Evolutionary conservation across 108 stramenopile species (phyloP), one percentile per base, ranked within the genome.

Genomic region (Cyclostephanos invisitatus): DNA sequence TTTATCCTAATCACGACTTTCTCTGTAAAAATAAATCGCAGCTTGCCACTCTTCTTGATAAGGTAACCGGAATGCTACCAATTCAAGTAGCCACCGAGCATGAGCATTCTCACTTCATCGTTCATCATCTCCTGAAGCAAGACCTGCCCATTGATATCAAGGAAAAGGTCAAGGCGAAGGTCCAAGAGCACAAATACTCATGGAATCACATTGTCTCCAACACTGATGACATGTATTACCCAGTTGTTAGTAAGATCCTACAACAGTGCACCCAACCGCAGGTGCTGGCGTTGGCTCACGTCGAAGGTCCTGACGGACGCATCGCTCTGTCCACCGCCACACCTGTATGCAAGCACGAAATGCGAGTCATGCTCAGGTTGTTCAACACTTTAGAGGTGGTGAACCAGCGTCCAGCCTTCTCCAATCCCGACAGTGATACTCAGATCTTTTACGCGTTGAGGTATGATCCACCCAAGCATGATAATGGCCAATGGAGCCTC

Each of bases 321-420:
- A 91, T 91, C 44, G 90, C 90, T 18, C 76, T 91, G 3, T 88
- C 88, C 11, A 75, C 86, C 49, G 87, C 90, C 9, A 91, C 90
- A 12, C 86, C 90, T 21, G 90, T 91, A 3, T 91, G 90, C 81
- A 91, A 91, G 62, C 90, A 91, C 58, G 90, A 91, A 65, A 79
- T 91, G 70, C 86, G 90, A 11, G 90, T 91, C 3, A 91, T 91
- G 90, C 71, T 91, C 15, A 80, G 90, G 32, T 68, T 91, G n/a
- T 91, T 91, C 80, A 91, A 91, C 53, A 91, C 90, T 1, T 58
- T 91, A 17, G 90, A 91, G 46, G 90, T 91, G 40, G 90, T 91
- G 38, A 91, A 91, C 62, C 90, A 91, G 65, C 81, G 86, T 38
- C 90, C 90, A 0, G 90, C 90, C 7, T 91, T 87, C 74, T 86